These are phyloP conservation scores for Vaccinium darrowii DNA, from an alignment of 148 eudicot species.

Conservation along the genomic window DNA sequence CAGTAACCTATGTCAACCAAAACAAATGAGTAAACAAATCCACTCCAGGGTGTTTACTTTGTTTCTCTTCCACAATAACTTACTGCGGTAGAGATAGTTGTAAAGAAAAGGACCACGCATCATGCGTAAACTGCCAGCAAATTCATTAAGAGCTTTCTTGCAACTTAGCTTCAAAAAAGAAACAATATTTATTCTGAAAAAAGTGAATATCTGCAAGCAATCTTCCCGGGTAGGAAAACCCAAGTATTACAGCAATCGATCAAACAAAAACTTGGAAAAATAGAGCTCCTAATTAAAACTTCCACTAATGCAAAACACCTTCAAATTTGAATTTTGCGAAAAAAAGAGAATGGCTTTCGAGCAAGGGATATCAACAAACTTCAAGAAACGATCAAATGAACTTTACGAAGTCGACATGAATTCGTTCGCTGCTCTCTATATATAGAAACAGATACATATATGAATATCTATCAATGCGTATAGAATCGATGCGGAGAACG, in stretches of 20 bases:
- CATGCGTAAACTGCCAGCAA: not conserved
- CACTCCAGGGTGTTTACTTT: not conserved
- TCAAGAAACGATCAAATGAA: not conserved
- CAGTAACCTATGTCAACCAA: not conserved
- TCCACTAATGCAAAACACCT: not conserved
- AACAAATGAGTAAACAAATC: not conserved
- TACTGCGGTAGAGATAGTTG: not conserved
- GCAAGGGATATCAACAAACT: not conserved
- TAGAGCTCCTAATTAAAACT: not conserved
- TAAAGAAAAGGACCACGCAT: not conserved
- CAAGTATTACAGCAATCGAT: not conserved
- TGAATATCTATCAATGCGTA: not conserved
- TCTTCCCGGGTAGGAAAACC: not conserved
- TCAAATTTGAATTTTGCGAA: not conserved
- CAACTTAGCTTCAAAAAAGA: not conserved
- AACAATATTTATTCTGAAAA: not conserved
- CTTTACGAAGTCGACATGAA: not conserved
- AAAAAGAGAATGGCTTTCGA: not conserved
- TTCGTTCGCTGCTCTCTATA: not conserved
- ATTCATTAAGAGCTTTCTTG: not conserved
- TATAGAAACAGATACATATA: not conserved
- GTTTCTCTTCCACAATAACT: not conserved
- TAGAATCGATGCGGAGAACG: not conserved
- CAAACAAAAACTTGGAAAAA: not conserved
- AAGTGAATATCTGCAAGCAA: not conserved